These are phyloP conservation scores for Phialophora chinensis DNA, from an alignment of 2,329 filamentous ascomycete genomes.

Conservation along the genomic window DNA sequence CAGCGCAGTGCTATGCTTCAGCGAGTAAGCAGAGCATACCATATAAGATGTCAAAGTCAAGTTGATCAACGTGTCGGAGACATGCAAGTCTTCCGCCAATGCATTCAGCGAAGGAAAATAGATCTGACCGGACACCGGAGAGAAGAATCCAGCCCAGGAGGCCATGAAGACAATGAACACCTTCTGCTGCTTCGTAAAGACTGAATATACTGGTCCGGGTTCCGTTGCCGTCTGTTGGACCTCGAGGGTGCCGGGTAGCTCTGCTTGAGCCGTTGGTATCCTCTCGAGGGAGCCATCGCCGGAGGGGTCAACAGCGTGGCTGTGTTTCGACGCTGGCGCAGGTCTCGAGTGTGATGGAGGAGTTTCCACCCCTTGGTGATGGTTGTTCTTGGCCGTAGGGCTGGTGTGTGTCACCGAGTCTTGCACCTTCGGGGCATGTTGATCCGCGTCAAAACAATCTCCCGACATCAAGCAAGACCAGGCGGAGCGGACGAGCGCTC, in stretches of 20 bases:
- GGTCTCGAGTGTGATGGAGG: conserved; percentile 10
- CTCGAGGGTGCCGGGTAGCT: conserved; percentile 13
- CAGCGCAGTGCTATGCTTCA: background rate
- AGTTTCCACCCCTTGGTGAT: conserved; percentile 2
- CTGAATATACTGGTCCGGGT: conserved; percentile 41
- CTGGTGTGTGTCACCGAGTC: conserved; percentile 6
- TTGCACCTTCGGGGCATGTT: conserved; percentile 16
- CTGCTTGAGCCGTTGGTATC: conserved; percentile 21
- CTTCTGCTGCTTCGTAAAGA: conserved; percentile 46
- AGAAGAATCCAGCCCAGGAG: conserved; percentile 51
- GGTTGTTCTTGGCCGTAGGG: background rate
- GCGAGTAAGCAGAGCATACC: conserved; percentile 19
- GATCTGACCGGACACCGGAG: conserved; percentile 53
- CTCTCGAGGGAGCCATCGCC: conserved; percentile 30
- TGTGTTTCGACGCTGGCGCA: background rate
- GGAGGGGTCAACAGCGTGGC: background rate
- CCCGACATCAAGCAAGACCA: conserved; percentile 24
- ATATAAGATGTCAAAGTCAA: conserved; percentile 45
- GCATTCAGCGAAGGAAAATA: conserved; percentile 54
- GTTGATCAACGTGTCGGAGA: conserved; percentile 40
- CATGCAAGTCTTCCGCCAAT: conserved; percentile 50
- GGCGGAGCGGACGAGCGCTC: background rate
- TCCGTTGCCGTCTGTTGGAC: conserved; percentile 28
- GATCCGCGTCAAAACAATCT: conserved; percentile 10
- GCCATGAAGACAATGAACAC: conserved; percentile 49